These are phyloP conservation scores for Toxicodendron radicans DNA, from an alignment of 345 rosid species.

Conservation along the genomic window DNA sequence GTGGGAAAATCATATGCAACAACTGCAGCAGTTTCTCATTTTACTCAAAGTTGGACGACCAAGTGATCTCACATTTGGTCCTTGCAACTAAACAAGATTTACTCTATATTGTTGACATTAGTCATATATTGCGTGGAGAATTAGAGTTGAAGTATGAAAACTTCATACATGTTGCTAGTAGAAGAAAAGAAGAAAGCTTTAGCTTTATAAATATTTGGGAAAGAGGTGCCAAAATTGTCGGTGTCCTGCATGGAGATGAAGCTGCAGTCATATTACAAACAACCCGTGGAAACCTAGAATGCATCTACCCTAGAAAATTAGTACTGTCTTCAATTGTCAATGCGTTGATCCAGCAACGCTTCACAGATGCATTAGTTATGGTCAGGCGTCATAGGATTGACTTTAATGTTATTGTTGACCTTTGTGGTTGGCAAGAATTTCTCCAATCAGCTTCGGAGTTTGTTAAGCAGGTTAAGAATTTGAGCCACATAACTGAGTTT, in stretches of 20 bases:
- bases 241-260: constrained; percentile 90
- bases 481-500: constrained; percentile 89
- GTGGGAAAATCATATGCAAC: constrained; percentile 64
- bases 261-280: constrained; percentile 87
- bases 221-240: constrained; percentile 79
- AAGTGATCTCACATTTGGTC: constrained; percentile 72
- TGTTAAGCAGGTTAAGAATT: constrained; percentile 75
- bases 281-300: constrained; percentile 82
- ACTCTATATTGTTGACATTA: constrained; percentile 73
- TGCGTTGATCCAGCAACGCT: constrained; percentile 68
- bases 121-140: constrained; percentile 63
- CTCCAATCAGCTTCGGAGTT: constrained; percentile 72
- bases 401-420: constrained; percentile 81
- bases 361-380: constrained; percentile 79
- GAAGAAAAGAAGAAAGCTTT: constrained; percentile 56
- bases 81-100: constrained; percentile 85
- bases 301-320: constrained; percentile 90
- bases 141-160: constrained; percentile 50
- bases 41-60: constrained; percentile 75
- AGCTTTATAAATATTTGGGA: constrained; percentile 81
- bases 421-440: constrained; percentile 84
- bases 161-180: constrained; percentile 46
- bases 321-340: constrained; percentile 72
- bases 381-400: constrained; percentile 95
- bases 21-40: constrained; percentile 88